Percentiles rank a stretch among this genome's conserved stretches.
These are phyloP conservation scores for Taiwanofungus camphoratus DNA, from an alignment of 1,284 basidiomycete genomes.

Conservation along the genomic window DNA sequence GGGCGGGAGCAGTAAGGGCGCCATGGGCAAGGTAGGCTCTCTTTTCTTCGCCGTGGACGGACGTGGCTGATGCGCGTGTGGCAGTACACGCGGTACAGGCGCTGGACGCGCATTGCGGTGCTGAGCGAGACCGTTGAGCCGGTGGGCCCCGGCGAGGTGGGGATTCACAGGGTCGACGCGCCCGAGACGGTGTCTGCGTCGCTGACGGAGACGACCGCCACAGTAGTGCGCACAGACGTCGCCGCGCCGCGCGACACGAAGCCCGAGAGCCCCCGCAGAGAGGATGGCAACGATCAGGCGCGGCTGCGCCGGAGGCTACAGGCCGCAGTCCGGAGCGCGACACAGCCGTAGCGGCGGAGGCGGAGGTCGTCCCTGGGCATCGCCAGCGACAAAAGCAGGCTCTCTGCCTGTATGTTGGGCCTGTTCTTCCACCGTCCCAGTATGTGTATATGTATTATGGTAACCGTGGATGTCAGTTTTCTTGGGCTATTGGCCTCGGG, in stretches of 20 bases:
- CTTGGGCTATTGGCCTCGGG: too few relatives aligned
- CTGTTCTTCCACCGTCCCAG: too few relatives aligned
- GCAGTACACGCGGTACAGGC: constrained; percentile 77
- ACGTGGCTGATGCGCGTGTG: constrained; percentile 1
- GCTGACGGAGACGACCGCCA: not conserved
- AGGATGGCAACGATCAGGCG: not conserved
- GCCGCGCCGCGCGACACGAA: not conserved
- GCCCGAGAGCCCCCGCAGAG: not conserved
- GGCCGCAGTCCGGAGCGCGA: constrained; percentile 1
- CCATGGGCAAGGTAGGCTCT: constrained; percentile 70
- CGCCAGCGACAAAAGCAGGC: too few relatives aligned
- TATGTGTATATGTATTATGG: too few relatives aligned
- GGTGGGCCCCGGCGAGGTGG: constrained; percentile 34
- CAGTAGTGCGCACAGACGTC: not conserved
- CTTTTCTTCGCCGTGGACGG: not conserved
- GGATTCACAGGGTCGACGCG: constrained; percentile 17
- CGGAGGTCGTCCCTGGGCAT: too few relatives aligned
- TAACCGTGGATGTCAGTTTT: too few relatives aligned
- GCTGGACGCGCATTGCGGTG: constrained; percentile 81
- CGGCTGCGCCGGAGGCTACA: not conserved
- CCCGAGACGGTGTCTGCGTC: not conserved
- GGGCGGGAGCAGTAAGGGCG: constrained; percentile 65
- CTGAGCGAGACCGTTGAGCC: constrained; percentile 68
- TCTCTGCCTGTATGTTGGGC: too few relatives aligned
- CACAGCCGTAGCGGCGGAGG: not conserved